These are phyloP conservation scores for Phytophthora pistaciae DNA, from an alignment of 352 stramenopile species.

Conservation along the genomic window DNA sequence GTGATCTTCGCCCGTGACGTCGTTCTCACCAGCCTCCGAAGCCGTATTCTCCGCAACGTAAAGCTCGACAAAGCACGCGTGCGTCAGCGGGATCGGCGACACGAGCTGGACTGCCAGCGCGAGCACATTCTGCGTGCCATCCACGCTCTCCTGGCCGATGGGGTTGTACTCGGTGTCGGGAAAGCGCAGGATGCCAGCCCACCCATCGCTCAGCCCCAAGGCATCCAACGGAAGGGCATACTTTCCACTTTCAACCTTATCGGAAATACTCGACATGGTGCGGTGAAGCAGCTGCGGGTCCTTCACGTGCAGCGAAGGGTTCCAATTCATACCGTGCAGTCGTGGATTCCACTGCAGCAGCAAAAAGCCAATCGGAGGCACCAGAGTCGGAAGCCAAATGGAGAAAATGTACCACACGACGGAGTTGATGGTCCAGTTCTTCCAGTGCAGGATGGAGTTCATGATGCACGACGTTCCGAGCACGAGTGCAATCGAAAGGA, in stretches of 20 bases:
- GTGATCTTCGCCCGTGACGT: slow-evolving; percentile 58
- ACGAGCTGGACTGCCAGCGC: slow-evolving; percentile 77
- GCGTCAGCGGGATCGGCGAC: slow-evolving; percentile 62
- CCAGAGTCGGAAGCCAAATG: slow-evolving; percentile 80
- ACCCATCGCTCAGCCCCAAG: slow-evolving; percentile 63
- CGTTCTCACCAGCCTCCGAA: slow-evolving; percentile 52
- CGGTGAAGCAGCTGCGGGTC: slow-evolving; percentile 41
- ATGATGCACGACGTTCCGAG: slow-evolving; percentile 69
- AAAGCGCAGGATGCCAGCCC: slow-evolving; percentile 77
- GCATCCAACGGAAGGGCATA: slow-evolving; percentile 36
- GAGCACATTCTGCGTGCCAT: slow-evolving; percentile 79
- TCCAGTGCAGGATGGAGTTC: slow-evolving; percentile 73
- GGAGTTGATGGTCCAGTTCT: slow-evolving; percentile 69
- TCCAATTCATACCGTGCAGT: slow-evolving; percentile 79
- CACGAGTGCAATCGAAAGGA: slow-evolving; percentile 75
- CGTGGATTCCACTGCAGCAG: slow-evolving; percentile 88
- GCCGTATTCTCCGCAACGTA: slow-evolving; percentile 68
- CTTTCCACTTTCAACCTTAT: slow-evolving; percentile 57
- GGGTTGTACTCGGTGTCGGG: slow-evolving; percentile 79
- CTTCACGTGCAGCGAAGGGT: slow-evolving; percentile 64
- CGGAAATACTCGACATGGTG: slow-evolving; percentile 48
- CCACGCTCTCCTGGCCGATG: slow-evolving; percentile 63
- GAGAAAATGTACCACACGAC: slow-evolving; percentile 87
- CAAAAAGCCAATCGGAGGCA: slow-evolving; percentile 80
- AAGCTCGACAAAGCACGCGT: slow-evolving; percentile 84